A percentile compares a stretch with the other conserved stretches of the same genome.
Conservation (phyloP, 257 asterid genomes). For the Ophiorrhiza pumila region DNA sequence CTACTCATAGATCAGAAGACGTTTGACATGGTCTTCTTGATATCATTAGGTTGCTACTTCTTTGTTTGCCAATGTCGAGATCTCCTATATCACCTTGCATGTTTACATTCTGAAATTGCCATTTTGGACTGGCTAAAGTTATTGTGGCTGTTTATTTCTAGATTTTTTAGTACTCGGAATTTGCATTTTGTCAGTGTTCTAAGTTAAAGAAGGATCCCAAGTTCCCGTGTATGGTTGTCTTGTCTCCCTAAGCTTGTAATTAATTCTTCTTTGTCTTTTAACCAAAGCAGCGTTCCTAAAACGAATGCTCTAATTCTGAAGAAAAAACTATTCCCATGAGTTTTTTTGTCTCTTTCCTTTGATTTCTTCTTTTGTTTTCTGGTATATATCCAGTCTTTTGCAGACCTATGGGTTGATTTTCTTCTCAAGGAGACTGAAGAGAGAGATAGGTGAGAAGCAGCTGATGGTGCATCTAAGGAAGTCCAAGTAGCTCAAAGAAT, state of each 20-base stretch:
- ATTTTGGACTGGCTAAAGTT: background rate
- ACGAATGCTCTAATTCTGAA: background rate
- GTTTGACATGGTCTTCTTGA: background rate
- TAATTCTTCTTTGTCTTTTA: background rate
- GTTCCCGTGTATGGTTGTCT: background rate
- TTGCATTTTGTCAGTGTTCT: background rate
- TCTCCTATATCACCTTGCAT: background rate
- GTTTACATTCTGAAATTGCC: background rate
- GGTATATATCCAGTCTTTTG: slow-evolving; percentile 71
- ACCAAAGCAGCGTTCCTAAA: background rate
- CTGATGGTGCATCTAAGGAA: slow-evolving; percentile 32
- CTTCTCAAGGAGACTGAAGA: slow-evolving; percentile 83
- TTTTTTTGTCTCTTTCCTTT: no score
- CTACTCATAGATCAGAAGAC: no score
- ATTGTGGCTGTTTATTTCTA: background rate
- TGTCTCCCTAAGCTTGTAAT: background rate
- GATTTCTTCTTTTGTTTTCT: background rate
- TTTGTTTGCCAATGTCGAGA: background rate
- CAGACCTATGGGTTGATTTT: slow-evolving; percentile 98
- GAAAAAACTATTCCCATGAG: no score
- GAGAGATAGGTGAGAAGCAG: slow-evolving; percentile 61
- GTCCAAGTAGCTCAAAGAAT: slow-evolving; percentile 20
- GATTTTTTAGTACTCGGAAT: background rate
- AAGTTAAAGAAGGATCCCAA: background rate
- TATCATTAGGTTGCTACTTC: background rate